A percentile compares a stretch with the other conserved stretches of the same genome.
These are phyloP conservation scores for Malus orientalis DNA, from an alignment of 306 rosid genomes.

Conservation along the genomic window DNA sequence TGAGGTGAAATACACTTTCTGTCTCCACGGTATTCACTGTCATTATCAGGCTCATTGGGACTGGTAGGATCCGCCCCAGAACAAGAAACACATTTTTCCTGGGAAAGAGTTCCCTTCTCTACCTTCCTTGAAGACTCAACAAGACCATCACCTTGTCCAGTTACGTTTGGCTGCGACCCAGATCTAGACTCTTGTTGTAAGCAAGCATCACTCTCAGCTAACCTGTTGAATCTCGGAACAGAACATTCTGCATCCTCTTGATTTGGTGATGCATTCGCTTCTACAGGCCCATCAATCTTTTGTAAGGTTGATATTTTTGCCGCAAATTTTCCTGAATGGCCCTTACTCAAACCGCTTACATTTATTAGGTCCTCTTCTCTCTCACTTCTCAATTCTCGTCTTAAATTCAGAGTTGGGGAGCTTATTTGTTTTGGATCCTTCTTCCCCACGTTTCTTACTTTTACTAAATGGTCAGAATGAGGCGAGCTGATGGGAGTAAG, in stretches of 20 bases:
- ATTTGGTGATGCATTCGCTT: slow-evolving; percentile 23
- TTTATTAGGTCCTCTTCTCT: slow-evolving; percentile 30
- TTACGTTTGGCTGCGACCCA: slow-evolving; percentile 25
- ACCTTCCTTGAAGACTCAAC: slow-evolving; percentile 37
- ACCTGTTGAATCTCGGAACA: slow-evolving; percentile 30
- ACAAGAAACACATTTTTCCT: slow-evolving; percentile 21
- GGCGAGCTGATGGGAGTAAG: slow-evolving; percentile 28
- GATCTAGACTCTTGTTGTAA: slow-evolving; percentile 28
- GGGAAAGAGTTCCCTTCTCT: slow-evolving; percentile 27
- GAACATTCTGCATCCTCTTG: slow-evolving; percentile 36
- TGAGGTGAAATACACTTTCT: slow-evolving; percentile 26
- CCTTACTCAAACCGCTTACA: slow-evolving; percentile 21
- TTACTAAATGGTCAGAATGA: slow-evolving; percentile 30
- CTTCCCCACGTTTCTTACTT: slow-evolving; percentile 20
- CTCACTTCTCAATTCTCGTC: slow-evolving; percentile 33
- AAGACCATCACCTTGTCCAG: slow-evolving; percentile 30
- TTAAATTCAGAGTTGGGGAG: slow-evolving; percentile 19
- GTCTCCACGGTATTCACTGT: slow-evolving; percentile 25
- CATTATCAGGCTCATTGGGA: slow-evolving; percentile 33
- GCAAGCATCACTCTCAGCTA: slow-evolving; percentile 29
- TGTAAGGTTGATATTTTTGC: slow-evolving; percentile 35
- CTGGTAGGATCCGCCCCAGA: slow-evolving; percentile 25
- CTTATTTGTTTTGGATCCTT: slow-evolving; percentile 31
- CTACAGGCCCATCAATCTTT: slow-evolving; percentile 22
- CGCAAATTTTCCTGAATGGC: slow-evolving; percentile 16